These are phyloP conservation scores for Picochlorum sp. DNA, from an alignment of 139 green algal genomes.

Conservation along the genomic window DNA sequence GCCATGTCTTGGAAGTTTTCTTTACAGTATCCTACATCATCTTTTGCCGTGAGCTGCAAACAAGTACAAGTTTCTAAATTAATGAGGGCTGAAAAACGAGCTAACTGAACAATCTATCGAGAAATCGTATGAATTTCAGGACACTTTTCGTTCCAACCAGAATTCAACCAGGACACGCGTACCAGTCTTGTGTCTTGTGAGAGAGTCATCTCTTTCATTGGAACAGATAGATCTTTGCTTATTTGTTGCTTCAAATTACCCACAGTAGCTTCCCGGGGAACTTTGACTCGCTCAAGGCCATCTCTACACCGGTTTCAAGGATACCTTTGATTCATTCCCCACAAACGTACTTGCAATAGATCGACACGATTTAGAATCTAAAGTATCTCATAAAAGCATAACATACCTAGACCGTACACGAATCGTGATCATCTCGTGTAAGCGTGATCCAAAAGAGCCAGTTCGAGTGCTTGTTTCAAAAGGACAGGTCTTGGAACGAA, in stretches of 20 bases:
- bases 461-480: too few species aligned
- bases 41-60: constrained; percentile 30
- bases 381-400: too few species aligned
- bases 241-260: constrained; percentile 42
- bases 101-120: neutral
- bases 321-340: too few species aligned
- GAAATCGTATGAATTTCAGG: too few species aligned
- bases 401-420: neutral
- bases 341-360: too few species aligned
- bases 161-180: too few species aligned
- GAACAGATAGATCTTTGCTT: constrained; percentile 46
- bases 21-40: constrained; percentile 1
- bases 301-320: constrained; percentile 32
- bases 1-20: constrained; percentile 35
- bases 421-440: neutral
- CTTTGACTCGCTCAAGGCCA: constrained; percentile 68
- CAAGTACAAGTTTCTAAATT: too few species aligned
- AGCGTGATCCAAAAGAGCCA: neutral
- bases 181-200: constrained; percentile 62
- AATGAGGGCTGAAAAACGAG: neutral
- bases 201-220: constrained; percentile 54
- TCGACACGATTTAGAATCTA: neutral
- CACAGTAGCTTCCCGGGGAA: constrained; percentile 40
- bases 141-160: too few species aligned
- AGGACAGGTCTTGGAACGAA: too few species aligned